Evolutionary conservation across 2,329 filamentous ascomycete species (phyloP).

Genomic region (Fusarium sulawesiense): DNA sequence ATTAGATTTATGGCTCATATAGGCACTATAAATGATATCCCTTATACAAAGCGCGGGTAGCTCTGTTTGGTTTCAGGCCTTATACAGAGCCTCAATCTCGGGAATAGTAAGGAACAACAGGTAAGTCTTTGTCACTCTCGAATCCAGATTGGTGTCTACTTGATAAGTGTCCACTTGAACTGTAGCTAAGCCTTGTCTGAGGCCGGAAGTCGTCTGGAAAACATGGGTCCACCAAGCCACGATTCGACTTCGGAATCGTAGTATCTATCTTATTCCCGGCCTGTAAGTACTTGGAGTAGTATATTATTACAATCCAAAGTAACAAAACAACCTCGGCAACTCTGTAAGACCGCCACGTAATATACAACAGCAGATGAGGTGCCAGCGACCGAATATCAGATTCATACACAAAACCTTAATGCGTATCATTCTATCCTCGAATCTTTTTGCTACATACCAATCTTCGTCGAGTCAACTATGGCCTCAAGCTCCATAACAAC

Average conservation of each 20-base stretch:
- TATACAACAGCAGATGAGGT: no score
- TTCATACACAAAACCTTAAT: no score
- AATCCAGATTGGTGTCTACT: background rate
- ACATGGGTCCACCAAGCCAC: background rate
- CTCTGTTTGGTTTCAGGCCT: background rate
- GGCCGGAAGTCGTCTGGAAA: background rate
- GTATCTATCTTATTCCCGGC: background rate
- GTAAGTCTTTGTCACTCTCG: background rate
- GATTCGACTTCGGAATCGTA: background rate
- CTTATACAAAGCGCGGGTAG: background rate
- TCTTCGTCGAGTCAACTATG: slow-evolving; percentile 9
- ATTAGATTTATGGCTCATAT: background rate
- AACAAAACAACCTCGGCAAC: background rate
- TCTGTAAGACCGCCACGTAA: no score
- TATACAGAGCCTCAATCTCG: background rate
- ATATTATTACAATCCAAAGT: fast-evolving
- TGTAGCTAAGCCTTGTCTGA: background rate
- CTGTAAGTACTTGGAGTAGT: background rate
- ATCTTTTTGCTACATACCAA: background rate
- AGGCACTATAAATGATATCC: background rate
- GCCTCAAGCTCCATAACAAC: slow-evolving; percentile 27
- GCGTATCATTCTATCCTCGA: no score
- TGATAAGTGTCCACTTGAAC: background rate
- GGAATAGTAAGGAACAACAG: background rate
- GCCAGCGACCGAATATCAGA: no score